Evolutionary conservation across 1,284 basidiomycete genomes (phyloP).

Genomic region (Cutaneotrichosporon sp.): DNA sequence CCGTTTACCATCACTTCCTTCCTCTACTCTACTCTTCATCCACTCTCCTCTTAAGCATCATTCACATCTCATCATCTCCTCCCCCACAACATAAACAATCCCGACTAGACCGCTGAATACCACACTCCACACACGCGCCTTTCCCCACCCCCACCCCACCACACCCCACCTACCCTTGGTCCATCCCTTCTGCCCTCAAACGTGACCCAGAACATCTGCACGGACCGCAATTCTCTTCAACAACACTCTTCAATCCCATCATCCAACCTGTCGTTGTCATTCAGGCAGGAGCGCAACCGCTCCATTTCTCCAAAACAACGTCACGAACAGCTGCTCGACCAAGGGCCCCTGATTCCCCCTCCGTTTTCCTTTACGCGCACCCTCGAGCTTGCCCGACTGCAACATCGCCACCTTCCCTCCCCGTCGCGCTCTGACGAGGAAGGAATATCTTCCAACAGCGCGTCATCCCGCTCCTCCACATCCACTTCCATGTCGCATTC

Average conservation of each 20-base stretch:
- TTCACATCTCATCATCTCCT: background rate
- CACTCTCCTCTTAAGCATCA: background rate
- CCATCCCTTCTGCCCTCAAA: background rate
- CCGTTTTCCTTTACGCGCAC: background rate
- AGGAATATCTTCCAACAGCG: background rate
- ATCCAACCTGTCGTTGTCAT: background rate
- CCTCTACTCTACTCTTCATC: background rate
- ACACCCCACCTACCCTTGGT: background rate
- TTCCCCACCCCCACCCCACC: background rate
- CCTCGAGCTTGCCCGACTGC: background rate
- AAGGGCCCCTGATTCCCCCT: background rate
- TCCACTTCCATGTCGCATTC: slow-evolving; percentile 2
- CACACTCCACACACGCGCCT: background rate
- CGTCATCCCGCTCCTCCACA: background rate
- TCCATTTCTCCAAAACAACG: slow-evolving; percentile 1
- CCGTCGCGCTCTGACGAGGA: slow-evolving; percentile 5
- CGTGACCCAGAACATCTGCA: background rate
- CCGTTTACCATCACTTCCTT: background rate
- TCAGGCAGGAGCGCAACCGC: background rate
- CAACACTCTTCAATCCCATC: slow-evolving; percentile 5
- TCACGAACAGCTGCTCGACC: background rate
- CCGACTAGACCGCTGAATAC: background rate
- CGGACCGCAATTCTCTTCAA: slow-evolving; percentile 6
- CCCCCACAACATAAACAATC: background rate
- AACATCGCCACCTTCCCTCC: background rate